phyloP scores from a whole-genome alignment of 495 filamentous ascomycete genomes.

The Jackrogersella minutella region DNA sequence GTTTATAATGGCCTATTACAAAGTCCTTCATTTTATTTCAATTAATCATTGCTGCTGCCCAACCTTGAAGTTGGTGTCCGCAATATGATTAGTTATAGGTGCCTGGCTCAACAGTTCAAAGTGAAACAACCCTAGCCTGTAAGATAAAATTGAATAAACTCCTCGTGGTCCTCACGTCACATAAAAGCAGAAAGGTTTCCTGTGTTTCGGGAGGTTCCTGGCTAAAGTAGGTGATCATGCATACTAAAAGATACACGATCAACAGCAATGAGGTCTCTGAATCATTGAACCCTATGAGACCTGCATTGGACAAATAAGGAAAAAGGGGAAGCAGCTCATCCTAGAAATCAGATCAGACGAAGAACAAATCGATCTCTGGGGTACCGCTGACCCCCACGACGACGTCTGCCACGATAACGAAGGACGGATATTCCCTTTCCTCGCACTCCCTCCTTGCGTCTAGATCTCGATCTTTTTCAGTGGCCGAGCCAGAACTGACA shows the following conservation, averaged over 20 bases:
- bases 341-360: neutral
- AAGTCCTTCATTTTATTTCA: too few relatives aligned
- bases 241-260: neutral
- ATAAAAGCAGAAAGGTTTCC: neutral
- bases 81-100: too few relatives aligned
- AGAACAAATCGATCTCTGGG: neutral
- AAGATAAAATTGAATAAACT: too few relatives aligned
- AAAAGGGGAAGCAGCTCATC: neutral
- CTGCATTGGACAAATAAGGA: neutral
- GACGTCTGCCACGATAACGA: conserved; percentile 1
- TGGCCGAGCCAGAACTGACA: neutral
- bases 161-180: too few relatives aligned
- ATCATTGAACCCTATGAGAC: conserved; percentile 7
- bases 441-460: conserved; percentile 5
- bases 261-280: neutral
- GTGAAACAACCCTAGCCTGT: too few relatives aligned
- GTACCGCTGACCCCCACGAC: neutral
- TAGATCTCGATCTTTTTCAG: conserved; percentile 17
- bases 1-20: too few relatives aligned
- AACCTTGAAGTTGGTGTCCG: too few relatives aligned
- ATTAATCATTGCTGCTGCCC: too few relatives aligned
- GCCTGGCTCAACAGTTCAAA: too few relatives aligned
- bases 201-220: neutral
- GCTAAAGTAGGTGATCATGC: neutral
- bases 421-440: neutral